Evolutionary conservation across 1,284 basidiomycete species (phyloP).

Genomic region (Porodaedalea pini): DNA sequence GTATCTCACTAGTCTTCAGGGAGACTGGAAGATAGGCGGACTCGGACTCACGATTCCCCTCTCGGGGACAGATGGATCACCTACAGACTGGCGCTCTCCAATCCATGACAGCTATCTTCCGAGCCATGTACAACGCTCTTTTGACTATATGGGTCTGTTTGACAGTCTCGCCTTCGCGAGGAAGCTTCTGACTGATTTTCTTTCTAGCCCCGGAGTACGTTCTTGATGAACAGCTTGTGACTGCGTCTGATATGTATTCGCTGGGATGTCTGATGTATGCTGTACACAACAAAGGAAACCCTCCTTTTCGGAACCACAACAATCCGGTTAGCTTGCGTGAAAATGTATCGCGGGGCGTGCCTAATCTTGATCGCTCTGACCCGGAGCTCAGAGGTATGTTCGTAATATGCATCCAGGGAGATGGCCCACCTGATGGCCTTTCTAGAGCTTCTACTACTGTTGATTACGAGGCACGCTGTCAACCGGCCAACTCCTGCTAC

Average conservation of each 20-base stretch:
- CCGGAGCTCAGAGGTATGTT: conserved; percentile 62
- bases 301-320: conserved; percentile 89
- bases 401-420: conserved; percentile 1
- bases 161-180: neutral
- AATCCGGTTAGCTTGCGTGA: conserved; percentile 77
- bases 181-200: neutral
- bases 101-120: conserved; percentile 82
- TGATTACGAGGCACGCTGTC: conserved; percentile 77
- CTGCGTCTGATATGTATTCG: conserved; percentile 92
- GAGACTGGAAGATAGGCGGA: conserved; percentile 97
- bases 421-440: neutral
- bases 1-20: conserved; percentile 45
- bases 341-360: conserved; percentile 66
- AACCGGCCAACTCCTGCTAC: conserved; percentile 73
- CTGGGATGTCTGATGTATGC: conserved; percentile 89
- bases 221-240: conserved; percentile 81
- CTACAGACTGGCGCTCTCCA: conserved; percentile 85
- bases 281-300: conserved; percentile 83
- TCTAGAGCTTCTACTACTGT: conserved; percentile 69
- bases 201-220: conserved; percentile 90
- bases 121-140: conserved; percentile 83
- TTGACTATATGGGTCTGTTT: conserved; percentile 86
- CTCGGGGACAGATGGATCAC: conserved; percentile 62
- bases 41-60: conserved; percentile 85
- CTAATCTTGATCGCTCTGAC: conserved; percentile 61